Evolutionary conservation across 768 basidiomycete species (phyloP).

Genomic region (Russula compacta): DNA sequence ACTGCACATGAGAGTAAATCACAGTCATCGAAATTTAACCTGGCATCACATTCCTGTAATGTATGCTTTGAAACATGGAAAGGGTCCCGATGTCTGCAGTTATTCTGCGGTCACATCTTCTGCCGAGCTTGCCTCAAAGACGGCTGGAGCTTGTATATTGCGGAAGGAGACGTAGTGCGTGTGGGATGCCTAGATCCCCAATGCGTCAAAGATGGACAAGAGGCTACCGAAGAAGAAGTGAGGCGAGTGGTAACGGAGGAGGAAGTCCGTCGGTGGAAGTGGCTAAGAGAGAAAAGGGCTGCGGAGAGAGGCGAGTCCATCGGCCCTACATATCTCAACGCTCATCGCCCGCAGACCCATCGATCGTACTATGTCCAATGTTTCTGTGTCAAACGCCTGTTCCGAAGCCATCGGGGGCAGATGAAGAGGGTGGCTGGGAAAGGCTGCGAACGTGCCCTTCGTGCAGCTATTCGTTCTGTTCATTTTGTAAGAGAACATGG

Average conservation of each 20-base stretch:
- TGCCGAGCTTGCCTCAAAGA: constrained; percentile 72
- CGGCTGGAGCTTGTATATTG: constrained; percentile 77
- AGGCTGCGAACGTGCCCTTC: constrained; percentile 59
- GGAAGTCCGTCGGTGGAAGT: constrained; percentile 63
- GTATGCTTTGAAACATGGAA: constrained; percentile 70
- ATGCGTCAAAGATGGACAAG: constrained; percentile 59
- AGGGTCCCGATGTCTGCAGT: constrained; percentile 62
- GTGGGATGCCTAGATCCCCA: constrained; percentile 77
- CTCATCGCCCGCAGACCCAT: constrained; percentile 45
- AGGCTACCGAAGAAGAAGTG: constrained; percentile 64
- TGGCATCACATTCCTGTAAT: constrained; percentile 58
- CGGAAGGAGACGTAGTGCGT: constrained; percentile 63
- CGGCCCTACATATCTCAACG: neutral
- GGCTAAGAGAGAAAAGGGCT: constrained; percentile 63
- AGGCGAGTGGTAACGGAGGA: constrained; percentile 57
- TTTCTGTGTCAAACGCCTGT: constrained; percentile 76
- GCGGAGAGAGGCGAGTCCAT: constrained; percentile 53
- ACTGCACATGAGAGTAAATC: constrained; percentile 39
- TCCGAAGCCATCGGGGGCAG: constrained; percentile 37
- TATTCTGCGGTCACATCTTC: constrained; percentile 72
- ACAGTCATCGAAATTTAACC: constrained; percentile 46
- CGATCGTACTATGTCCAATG: constrained; percentile 74
- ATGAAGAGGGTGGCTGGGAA: constrained; percentile 57
- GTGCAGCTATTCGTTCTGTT: constrained; percentile 77
- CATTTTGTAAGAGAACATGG: constrained; percentile 77